Conservation (phyloP, 208 protist genomes). For the Wallacemonas collosoma region DNA sequence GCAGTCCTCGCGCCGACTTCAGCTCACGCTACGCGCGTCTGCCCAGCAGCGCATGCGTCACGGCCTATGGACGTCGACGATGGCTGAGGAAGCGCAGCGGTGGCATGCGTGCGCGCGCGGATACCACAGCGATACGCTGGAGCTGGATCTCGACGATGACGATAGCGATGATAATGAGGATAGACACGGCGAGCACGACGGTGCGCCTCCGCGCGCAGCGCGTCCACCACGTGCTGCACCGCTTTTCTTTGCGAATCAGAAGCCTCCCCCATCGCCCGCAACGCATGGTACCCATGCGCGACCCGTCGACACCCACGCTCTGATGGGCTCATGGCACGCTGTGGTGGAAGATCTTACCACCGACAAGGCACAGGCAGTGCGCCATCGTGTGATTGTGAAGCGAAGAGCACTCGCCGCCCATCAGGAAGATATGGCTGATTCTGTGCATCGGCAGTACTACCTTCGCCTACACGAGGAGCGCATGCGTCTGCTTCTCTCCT, state of each 20-base stretch:
- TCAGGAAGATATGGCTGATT: constrained; percentile 21
- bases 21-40: constrained; percentile 2
- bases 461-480: constrained; percentile 38
- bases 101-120: neutral
- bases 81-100: constrained; percentile 5
- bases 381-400: constrained; percentile 2
- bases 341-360: neutral
- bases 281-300: neutral
- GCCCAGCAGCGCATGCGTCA: constrained; percentile 9
- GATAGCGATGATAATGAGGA: neutral
- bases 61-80: constrained; percentile 3
- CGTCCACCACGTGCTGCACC: neutral
- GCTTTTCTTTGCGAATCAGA: constrained; percentile 6
- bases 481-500: constrained; percentile 32
- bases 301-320: neutral
- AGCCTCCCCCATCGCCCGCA: neutral
- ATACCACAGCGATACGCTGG: neutral
- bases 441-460: constrained; percentile 29
- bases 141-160: constrained; percentile 2
- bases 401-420: neutral
- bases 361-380: constrained; percentile 11
- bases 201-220: neutral
- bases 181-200: neutral
- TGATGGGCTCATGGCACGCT: neutral
- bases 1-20: constrained; percentile 1